Base-by-base conservation (phyloP, 768 basidiomycete genomes). In the Coprinopsis strossmayeri region DNA sequence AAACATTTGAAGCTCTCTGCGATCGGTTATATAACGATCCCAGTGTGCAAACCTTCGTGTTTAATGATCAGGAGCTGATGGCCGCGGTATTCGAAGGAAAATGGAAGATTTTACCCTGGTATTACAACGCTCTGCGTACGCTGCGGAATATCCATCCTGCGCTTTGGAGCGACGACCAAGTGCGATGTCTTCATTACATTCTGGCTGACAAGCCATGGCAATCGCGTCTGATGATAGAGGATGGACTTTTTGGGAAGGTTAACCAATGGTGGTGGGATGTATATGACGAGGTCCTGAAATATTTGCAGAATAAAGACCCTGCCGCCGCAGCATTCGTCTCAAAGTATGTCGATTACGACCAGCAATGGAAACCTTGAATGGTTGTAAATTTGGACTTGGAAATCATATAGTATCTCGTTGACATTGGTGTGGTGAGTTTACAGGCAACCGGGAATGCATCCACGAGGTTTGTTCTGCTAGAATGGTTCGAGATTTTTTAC, bases 111-210 rank as follows among this genome's bases (percentile, higher is more conserved):
- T 65, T 95, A 34, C 78, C 83, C 1, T 96, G 88, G 81, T 81
- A 81, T 52, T 94, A 92, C 65, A 99, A 99, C 58, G 93, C 92
- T 0, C 72, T 98, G 53, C 93, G 91, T 68, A 88, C 93, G n/a
- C 64, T 91, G 56, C 76, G 86, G 38, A 59, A 71, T 26, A 72
- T 82, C 32, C 96, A 99, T 64, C 64, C 74, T 30, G 61, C 74
- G 27, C 60, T 91, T 57, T 99, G 95, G 95, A 69, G 77, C 37
- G 91, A 96, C 59, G 79, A 83, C 2, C 85, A 92, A 63, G 81
- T 94, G 28, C 80, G 83, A 50, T 88, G 91, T 59, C 68, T 94
- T 18, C 93, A 95, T 64, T 94, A 90, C 59, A 91, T 94, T 58
- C 67, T 92, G 48, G 62, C 76, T 1, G 88, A 92, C 58, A 95